Evolutionary conservation across 306 rosid species (phyloP), one percentile per base, ranked within the genome.

Genomic region (Prinsepia uniflora): DNA sequence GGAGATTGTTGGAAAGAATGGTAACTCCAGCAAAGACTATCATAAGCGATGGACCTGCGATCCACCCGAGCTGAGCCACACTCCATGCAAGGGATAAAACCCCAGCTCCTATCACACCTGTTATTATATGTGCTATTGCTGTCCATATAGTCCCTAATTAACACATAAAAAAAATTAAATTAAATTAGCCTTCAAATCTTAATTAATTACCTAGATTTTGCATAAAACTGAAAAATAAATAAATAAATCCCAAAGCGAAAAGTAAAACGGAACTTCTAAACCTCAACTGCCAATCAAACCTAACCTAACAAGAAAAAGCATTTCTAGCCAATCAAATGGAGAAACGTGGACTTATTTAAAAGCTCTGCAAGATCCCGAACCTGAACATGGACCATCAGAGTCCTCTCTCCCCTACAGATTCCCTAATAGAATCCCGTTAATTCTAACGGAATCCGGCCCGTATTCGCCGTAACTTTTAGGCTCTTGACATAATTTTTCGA

Each of bases 21-120:
- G 94, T 87, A 10, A 74, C 65, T 49, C 17, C 9, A 34, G 98
- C 95, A 68, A 92, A 86, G 36, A 48, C 12, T 49, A 89, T 19
- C 67, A 82, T 68, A 7, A 19, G 30, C 3, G 88, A 1, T 8
- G 96, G 92, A 11, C 89, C 98, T 0, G 64, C 92, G 57, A 85
- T 59, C 98, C 96, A 92, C 14, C 98, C 98, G 0, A 92, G 69
- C 70, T 90, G 96, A 41, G 98, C 90, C 57, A 85, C 71, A 2
- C 85, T 72, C 98, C 98, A 92, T 14, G 98, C 83, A 42, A 90
- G 74, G 19, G 98, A 90, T 12, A 90, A 63, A 39, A 92, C 96
- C 24, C 96, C 98, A 61, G 98, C 87, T 17, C 96, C 98, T 76
- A 92, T 82, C 49, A 92, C 96, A 2, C 85, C 96, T 1, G 92